Evolutionary conservation across 306 rosid species (phyloP).

Genomic region (Datisca glomerata): DNA sequence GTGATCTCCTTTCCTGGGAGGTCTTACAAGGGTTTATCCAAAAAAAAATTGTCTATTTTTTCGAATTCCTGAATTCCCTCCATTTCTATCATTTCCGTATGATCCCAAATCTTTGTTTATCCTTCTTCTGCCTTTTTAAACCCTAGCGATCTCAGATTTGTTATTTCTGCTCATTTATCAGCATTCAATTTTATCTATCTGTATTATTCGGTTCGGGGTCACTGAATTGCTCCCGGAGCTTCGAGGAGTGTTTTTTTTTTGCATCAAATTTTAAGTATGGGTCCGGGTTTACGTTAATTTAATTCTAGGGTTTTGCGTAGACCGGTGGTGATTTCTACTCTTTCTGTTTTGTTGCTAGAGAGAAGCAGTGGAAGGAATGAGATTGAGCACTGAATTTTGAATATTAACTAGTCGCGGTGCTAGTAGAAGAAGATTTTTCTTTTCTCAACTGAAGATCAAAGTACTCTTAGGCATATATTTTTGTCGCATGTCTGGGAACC

Average conservation of each 20-base stretch:
- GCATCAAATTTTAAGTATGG: background rate
- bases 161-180: no score
- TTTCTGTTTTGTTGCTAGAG: background rate
- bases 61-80: slow-evolving; percentile 14
- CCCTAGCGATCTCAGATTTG: slow-evolving; percentile 11
- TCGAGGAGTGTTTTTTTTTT: background rate
- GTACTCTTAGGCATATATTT: background rate
- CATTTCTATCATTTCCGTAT: slow-evolving; percentile 4
- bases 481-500: no score
- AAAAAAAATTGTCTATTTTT: background rate
- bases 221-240: background rate
- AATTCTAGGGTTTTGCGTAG: background rate
- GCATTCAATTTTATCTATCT: no score
- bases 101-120: no score
- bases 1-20: slow-evolving; percentile 8
- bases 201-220: slow-evolving; percentile 1
- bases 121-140: no score
- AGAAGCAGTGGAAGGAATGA: background rate
- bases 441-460: background rate
- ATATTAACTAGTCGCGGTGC: background rate
- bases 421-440: background rate
- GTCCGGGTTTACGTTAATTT: background rate
- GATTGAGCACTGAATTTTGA: slow-evolving; percentile 1
- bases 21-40: slow-evolving; percentile 14
- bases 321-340: background rate